Percentiles rank a stretch among this genome's conserved stretches.
Conservation (phyloP, 1,284 basidiomycete genomes). For the Phellopilus nigrolimitatus region DNA sequence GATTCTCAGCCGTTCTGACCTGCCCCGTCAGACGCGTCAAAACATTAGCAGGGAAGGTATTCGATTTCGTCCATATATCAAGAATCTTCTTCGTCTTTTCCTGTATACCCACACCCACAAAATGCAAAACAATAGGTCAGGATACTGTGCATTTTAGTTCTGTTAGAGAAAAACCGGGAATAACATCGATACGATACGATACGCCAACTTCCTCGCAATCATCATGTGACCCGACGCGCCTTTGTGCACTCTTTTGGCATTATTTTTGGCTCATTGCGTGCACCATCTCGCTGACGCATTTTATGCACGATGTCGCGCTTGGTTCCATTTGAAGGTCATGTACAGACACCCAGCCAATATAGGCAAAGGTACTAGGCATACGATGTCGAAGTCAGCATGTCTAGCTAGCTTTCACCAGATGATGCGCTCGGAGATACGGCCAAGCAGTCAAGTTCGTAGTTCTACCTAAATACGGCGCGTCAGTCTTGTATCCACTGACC, state of each 20-base stretch:
- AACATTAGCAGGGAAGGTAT: conserved; percentile 74
- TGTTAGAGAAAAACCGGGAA: conserved; percentile 2
- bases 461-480: conserved; percentile 13
- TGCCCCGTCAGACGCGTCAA: conserved; percentile 63
- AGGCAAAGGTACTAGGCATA: conserved; percentile 13
- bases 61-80: conserved; percentile 89
- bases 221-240: conserved; percentile 10
- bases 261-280: conserved; percentile 10
- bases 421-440: background rate
- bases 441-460: conserved; percentile 16
- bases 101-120: conserved; percentile 41
- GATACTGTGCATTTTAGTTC: conserved; percentile 1
- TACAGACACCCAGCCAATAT: conserved; percentile 8
- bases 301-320: background rate
- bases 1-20: conserved; percentile 43
- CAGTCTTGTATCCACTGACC: conserved; percentile 54
- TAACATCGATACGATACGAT: conserved; percentile 6
- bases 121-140: conserved; percentile 12
- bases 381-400: conserved; percentile 5
- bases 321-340: background rate
- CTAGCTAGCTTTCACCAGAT: conserved; percentile 4
- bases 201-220: no score
- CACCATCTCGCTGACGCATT: background rate
- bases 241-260: background rate
- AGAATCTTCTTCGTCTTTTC: conserved; percentile 93